Evolutionary conservation across 768 basidiomycete species (phyloP), one percentile per base, ranked within the genome.

Genomic region (Punctularia strigosozonata): DNA sequence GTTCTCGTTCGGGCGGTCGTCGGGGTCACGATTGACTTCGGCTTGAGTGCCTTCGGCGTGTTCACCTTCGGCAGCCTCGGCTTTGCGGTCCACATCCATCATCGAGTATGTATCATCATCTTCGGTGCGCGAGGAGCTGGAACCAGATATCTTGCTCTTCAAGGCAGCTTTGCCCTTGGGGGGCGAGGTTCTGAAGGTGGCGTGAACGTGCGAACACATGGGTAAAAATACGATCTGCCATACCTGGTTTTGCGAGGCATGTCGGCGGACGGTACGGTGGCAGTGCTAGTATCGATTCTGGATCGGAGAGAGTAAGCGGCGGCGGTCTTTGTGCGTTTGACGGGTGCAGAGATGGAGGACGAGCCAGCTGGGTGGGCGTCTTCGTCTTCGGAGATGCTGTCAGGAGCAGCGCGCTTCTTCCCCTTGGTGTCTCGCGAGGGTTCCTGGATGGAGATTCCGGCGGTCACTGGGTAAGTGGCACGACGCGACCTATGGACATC

Each of bases 381-480:
- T 57, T 86, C 82, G 56, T 81, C 77, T 59, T 82, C 81, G 31
- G 75, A 75, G 47, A 60, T 61, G 24, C 65, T 59, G 61, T 88
- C 83, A 35, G 81, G 80, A 23, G 69, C 74, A 26, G 87, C 89
- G 51, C 87, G 82, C 65, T 92, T 94, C 77, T 95, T 95, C 42
- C 89, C 91, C 62, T 92, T 92, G 47, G 61, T 59, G 62, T 88
- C 85, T 53, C 69, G 70, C 3, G 63, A 48, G 36, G 80, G 74
- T 68, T 89, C 87, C 77, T 77, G 79, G 60, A 87, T 88, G 41
- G 61, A 73, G 63, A 61, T 58, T 49, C 69, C 54, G 47, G 64
- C 36, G 45, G 62, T 46, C 51, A 57, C 45, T 51, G 62, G 60
- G 32, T 63, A 61, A 36, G 73, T 70, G 44, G 69, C 65, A 53